Evolutionary conservation across 2,329 filamentous ascomycete genomes (phyloP).

Genomic region (Aureobasidium namibiae): DNA sequence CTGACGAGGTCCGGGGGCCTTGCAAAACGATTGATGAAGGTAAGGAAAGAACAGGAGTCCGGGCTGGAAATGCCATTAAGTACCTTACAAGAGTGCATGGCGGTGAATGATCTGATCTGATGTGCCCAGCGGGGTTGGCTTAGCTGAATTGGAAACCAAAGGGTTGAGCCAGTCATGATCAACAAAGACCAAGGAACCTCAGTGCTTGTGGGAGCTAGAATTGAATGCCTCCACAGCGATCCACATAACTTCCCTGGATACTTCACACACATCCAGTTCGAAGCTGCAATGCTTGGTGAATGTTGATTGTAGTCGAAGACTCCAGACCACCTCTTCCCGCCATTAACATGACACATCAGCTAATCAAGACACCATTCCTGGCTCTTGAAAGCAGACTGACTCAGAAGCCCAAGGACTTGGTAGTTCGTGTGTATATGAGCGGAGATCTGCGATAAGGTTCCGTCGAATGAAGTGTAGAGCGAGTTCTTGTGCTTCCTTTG

Average conservation of each 20-base stretch:
- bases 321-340: neutral
- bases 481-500: neutral
- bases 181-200: neutral
- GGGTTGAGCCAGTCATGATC: neutral
- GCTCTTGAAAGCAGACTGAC: neutral
- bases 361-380: neutral
- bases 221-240: neutral
- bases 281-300: neutral
- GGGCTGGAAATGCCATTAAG: neutral
- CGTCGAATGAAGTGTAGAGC: neutral
- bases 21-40: conserved; percentile 8
- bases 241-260: neutral
- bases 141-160: neutral
- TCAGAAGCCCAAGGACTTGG: neutral
- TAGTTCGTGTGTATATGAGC: neutral
- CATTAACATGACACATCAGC: neutral
- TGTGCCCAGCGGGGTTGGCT: neutral
- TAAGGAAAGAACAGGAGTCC: neutral
- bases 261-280: neutral
- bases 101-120: neutral
- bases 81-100: neutral
- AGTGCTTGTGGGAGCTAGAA: neutral
- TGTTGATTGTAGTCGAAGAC: neutral
- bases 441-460: neutral
- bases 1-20: neutral